Percentiles rank a stretch among this genome's conserved stretches.
Evolutionary conservation across 495 filamentous ascomycete species (phyloP).

Genomic region (Hyaloscypha bicolor): DNA sequence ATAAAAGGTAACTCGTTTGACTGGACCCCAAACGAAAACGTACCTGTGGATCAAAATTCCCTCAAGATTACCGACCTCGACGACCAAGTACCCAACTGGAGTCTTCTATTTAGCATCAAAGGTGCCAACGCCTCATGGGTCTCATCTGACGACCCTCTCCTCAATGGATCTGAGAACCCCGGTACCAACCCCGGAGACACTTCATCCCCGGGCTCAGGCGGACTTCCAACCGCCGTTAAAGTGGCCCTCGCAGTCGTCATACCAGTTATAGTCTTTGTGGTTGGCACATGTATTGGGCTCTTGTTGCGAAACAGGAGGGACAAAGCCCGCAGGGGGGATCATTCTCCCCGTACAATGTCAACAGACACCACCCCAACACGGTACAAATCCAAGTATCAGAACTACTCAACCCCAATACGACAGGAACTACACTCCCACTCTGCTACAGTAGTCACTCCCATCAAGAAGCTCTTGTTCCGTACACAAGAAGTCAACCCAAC

Average conservation of each 20-base stretch:
- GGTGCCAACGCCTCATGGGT: background rate
- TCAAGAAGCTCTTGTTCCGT: background rate
- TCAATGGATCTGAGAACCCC: background rate
- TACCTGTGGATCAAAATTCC: background rate
- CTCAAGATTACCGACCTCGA: background rate
- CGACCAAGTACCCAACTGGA: background rate
- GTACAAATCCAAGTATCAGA: background rate
- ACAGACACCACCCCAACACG: constrained; percentile 1
- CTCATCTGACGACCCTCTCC: background rate
- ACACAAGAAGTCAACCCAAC: background rate
- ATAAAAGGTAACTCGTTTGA: background rate
- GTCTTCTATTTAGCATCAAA: background rate
- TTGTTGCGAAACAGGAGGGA: background rate
- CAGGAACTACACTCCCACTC: background rate
- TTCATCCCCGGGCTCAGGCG: background rate
- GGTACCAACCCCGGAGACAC: background rate
- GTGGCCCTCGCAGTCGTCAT: background rate
- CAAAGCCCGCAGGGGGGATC: background rate
- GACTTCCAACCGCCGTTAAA: background rate
- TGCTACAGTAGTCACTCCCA: background rate
- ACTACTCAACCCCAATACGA: background rate
- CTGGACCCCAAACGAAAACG: background rate
- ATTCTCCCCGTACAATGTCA: background rate
- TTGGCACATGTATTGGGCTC: background rate
- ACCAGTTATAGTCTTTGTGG: background rate